Evolutionary conservation across 1,139 yeast species (phyloP).

Genomic region (Yueomyces sp.): DNA sequence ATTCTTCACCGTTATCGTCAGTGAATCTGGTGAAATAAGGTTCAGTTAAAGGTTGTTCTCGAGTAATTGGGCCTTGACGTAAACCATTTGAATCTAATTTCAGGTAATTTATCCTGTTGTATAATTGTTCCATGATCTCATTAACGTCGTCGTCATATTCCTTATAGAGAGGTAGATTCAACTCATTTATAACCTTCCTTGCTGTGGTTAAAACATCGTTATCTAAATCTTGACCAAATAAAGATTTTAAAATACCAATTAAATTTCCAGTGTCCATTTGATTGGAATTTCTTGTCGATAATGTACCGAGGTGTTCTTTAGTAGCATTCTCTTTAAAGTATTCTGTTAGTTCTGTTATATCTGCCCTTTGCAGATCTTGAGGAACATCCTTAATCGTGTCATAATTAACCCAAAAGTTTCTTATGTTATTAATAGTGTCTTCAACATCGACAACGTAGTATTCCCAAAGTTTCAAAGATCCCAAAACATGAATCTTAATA

Average conservation of each 20-base stretch:
- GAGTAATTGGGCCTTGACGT: slow-evolving; percentile 50
- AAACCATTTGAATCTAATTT: slow-evolving; percentile 78
- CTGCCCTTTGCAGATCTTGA: slow-evolving; percentile 5
- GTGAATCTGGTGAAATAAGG: slow-evolving; percentile 73
- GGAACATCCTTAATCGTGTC: background rate
- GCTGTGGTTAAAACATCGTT: slow-evolving; percentile 33
- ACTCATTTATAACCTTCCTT: slow-evolving; percentile 51
- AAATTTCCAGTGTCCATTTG: slow-evolving; percentile 39
- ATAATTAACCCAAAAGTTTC: slow-evolving; percentile 9
- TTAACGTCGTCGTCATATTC: slow-evolving; percentile 62
- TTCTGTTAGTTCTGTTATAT: slow-evolving; percentile 34
- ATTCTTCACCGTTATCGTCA: slow-evolving; percentile 38
- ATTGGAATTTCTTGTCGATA: slow-evolving; percentile 41
- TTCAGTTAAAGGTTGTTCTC: slow-evolving; percentile 56
- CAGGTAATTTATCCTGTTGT: slow-evolving; percentile 61
- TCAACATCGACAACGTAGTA: slow-evolving; percentile 59
- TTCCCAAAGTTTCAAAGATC: slow-evolving; percentile 69
- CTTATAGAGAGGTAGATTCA: slow-evolving; percentile 62
- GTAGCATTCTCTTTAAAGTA: slow-evolving; percentile 37
- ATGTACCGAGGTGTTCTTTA: slow-evolving; percentile 28
- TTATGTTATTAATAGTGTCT: slow-evolving; percentile 22
- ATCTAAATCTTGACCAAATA: slow-evolving; percentile 24
- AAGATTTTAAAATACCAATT: slow-evolving; percentile 32
- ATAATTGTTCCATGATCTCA: slow-evolving; percentile 54
- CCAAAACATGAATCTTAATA: slow-evolving; percentile 53